Evolutionary conservation across 2,329 filamentous ascomycete genomes (phyloP).

Genomic region (Penicillium palitans): DNA sequence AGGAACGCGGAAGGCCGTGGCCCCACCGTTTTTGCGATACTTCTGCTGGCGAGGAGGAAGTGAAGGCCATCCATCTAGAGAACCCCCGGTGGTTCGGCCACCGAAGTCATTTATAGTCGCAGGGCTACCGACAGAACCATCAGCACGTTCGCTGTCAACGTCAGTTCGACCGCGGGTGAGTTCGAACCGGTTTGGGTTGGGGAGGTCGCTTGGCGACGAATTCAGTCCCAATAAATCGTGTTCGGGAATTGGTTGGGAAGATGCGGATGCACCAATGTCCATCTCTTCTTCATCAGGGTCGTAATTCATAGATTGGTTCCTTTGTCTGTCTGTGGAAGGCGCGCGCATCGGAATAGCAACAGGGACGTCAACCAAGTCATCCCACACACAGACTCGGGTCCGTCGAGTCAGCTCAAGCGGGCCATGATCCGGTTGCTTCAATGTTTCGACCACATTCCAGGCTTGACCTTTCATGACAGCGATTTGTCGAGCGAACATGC

Average conservation of each 20-base stretch:
- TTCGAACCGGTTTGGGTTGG: slow-evolving; percentile 75
- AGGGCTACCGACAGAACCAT: slow-evolving; percentile 39
- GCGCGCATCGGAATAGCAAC: slow-evolving; percentile 86
- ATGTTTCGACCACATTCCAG: slow-evolving; percentile 97
- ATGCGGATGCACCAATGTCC: slow-evolving; percentile 76
- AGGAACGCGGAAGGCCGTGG: slow-evolving; percentile 41
- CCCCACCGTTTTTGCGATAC: slow-evolving; percentile 38
- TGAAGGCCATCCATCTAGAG: slow-evolving; percentile 40
- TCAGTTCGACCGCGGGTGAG: slow-evolving; percentile 51
- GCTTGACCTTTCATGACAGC: slow-evolving; percentile 99
- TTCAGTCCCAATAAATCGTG: slow-evolving; percentile 70
- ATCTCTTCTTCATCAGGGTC: slow-evolving; percentile 75
- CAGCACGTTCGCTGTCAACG: slow-evolving; percentile 33
- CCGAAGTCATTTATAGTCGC: slow-evolving; percentile 34
- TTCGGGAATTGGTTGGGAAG: slow-evolving; percentile 52
- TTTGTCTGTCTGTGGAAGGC: slow-evolving; percentile 79
- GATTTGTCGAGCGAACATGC: slow-evolving; percentile 98
- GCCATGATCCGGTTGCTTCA: slow-evolving; percentile 89
- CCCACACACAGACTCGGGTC: slow-evolving; percentile 93
- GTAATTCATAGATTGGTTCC: slow-evolving; percentile 58
- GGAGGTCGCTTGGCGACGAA: slow-evolving; percentile 59
- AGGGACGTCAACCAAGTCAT: slow-evolving; percentile 93
- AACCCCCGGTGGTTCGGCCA: slow-evolving; percentile 35
- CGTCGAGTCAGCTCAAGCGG: slow-evolving; percentile 89
- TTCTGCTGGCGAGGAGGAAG: slow-evolving; percentile 38